Evolutionary conservation across 2,329 filamentous ascomycete species (phyloP).

Genomic region (Pseudopyrenochaeta lycopersici): DNA sequence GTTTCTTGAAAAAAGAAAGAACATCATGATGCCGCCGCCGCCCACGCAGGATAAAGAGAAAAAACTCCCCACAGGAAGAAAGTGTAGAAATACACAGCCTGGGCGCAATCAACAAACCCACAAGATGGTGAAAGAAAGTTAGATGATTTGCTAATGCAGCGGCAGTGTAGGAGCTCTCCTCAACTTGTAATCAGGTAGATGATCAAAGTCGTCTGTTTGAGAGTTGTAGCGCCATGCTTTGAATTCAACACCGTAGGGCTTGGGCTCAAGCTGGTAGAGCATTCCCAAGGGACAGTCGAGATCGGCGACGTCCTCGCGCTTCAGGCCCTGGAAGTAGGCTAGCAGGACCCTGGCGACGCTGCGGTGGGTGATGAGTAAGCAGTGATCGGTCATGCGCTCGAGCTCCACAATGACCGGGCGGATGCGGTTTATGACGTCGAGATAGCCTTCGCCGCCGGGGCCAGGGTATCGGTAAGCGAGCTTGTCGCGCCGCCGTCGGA

Average conservation of each 20-base stretch:
- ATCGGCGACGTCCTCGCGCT: constrained; percentile 89
- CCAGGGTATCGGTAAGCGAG: constrained; percentile 96
- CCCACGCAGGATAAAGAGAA: too few species aligned
- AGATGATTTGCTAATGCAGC: constrained; percentile 19
- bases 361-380: constrained; percentile 90
- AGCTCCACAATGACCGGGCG: constrained; percentile 96
- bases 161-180: constrained; percentile 58
- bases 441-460: constrained; percentile 92
- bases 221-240: constrained; percentile 93
- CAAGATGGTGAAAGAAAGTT: too few species aligned
- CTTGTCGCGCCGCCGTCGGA: constrained; percentile 82
- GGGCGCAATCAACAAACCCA: too few species aligned
- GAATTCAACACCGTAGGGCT: constrained; percentile 97
- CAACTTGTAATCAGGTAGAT: constrained; percentile 84
- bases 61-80: too few species aligned
- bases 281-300: constrained; percentile 93
- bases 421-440: constrained; percentile 95
- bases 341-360: constrained; percentile 91
- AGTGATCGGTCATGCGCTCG: constrained; percentile 95
- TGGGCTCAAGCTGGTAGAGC: constrained; percentile 93
- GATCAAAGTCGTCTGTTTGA: constrained; percentile 79
- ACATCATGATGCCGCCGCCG: too few species aligned
- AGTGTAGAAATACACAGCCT: too few species aligned
- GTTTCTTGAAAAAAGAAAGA: too few species aligned
- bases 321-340: constrained; percentile 95